Conservation (phyloP, 2,329 filamentous ascomycete genomes). For the Alternaria brassicicola region DNA sequence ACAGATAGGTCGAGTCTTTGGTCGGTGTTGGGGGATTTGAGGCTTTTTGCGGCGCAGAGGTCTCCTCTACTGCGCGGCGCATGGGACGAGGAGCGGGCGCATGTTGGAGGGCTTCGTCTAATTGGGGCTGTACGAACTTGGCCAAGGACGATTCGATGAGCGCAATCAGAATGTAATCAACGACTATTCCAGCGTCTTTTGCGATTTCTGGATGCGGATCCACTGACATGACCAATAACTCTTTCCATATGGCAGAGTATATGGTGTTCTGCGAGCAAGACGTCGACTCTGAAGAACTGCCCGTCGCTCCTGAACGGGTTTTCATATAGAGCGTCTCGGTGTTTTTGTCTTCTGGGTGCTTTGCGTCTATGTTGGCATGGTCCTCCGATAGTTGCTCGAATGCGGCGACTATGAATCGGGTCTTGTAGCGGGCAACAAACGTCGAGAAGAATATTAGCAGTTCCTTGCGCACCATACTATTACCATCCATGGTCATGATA, state of each 20-base stretch:
- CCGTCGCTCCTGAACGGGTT: conserved; percentile 21
- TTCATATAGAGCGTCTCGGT: conserved; percentile 43
- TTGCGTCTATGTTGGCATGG: conserved; percentile 48
- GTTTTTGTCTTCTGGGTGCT: conserved; percentile 32
- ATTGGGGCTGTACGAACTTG: conserved; percentile 69
- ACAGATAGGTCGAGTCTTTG: conserved; percentile 64
- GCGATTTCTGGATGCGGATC: conserved; percentile 95
- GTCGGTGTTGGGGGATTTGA: conserved; percentile 56
- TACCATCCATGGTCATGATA: conserved; percentile 92
- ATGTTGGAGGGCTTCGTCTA: conserved; percentile 69
- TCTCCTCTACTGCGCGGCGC: conserved; percentile 40
- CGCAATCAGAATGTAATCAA: conserved; percentile 82
- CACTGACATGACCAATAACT: conserved; percentile 85
- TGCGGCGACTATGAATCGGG: conserved; percentile 87
- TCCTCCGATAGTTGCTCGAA: conserved; percentile 91
- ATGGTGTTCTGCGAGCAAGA: conserved; percentile 78
- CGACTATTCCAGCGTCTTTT: conserved; percentile 79
- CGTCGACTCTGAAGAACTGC: conserved; percentile 14
- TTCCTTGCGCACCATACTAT: conserved; percentile 91
- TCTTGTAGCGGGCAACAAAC: conserved; percentile 88
- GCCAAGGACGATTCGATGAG: conserved; percentile 80
- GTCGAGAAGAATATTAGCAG: conserved; percentile 91
- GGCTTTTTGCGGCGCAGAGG: conserved; percentile 50
- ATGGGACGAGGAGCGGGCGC: conserved; percentile 55
- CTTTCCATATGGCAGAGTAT: conserved; percentile 93